phyloP scores from a whole-genome alignment of 345 rosid species.

The Eucalyptus brandiana region DNA sequence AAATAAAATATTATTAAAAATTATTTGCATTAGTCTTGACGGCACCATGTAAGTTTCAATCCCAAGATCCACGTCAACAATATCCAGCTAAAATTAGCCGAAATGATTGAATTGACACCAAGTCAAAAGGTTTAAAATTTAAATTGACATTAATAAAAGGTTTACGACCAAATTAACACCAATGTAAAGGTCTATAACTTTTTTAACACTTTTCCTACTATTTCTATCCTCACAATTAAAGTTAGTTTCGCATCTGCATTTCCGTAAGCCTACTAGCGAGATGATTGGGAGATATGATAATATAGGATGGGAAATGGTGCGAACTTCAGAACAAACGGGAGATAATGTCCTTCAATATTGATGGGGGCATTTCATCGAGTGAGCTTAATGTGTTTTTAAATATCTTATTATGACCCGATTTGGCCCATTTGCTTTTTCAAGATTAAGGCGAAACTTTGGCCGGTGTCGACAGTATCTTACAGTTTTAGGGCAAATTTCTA shows the following conservation, averaged over 20 bases:
- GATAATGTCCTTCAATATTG: background rate
- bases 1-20: no score
- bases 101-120: no score
- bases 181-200: no score
- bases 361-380: background rate
- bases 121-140: no score
- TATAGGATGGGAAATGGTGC: background rate
- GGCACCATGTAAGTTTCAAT: no score
- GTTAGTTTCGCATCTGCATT: background rate
- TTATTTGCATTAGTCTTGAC: accelerated
- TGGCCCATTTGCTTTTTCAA: background rate
- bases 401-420: background rate
- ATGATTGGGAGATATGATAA: background rate
- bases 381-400: background rate
- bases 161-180: no score
- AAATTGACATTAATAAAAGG: no score
- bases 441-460: background rate
- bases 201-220: background rate
- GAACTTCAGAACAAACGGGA: background rate
- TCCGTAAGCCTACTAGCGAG: background rate
- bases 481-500: background rate
- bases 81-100: no score
- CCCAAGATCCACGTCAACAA: accelerated
- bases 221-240: background rate
- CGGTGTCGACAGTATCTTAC: background rate